Evolutionary conservation across 257 asterid species (phyloP), one percentile per base, ranked within the genome.

Genomic region (Solanum okadae): DNA sequence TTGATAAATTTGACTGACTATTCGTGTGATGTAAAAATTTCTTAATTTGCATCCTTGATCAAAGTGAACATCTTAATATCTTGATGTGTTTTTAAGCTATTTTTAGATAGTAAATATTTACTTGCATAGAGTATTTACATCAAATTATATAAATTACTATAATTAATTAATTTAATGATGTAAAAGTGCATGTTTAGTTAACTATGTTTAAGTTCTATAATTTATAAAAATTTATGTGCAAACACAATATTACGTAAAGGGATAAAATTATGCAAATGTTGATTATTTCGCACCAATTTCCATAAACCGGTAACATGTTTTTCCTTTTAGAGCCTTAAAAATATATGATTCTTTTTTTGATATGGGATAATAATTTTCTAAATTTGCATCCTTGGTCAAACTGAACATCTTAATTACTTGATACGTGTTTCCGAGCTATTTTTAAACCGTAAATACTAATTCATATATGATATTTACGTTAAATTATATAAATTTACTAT

Each of bases 111-210:
- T 70, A 15, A 70, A 68, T 29, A 68, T 68, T 14, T 29, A 29
- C 0, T 0, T 25, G 3, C 0, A 29, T 68, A 0, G 11, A 1
- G 1, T 29, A 0, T 29, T 70, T 29, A 6, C n/a, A 14, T 29
- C 12, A 14, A 14, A 6, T 68, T 68, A 27, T 13, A 0, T 27
- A 27, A n/a, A 68, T 67, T 67, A 61, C 0, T 61, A 61, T 20
- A 3, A 59, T 61, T 22, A 22, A 23, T 23, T 61, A 22, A 61
- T 61, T 61, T 4, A 23, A 61, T 23, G 29, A 61, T 61, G 70
- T 9, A 9, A 61, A 61, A 9, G 29, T 61, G 70, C 70, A 61
- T 61, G 6, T 61, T 59, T 61, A 22, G 11, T 61, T 23, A 22
- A 23, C 6, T 23, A 23, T 61, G 14, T 16, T 56, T 56, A 56